These are phyloP conservation scores for Neurospora sp. DNA, from an alignment of 2,329 filamentous ascomycete genomes.

Conservation along the genomic window DNA sequence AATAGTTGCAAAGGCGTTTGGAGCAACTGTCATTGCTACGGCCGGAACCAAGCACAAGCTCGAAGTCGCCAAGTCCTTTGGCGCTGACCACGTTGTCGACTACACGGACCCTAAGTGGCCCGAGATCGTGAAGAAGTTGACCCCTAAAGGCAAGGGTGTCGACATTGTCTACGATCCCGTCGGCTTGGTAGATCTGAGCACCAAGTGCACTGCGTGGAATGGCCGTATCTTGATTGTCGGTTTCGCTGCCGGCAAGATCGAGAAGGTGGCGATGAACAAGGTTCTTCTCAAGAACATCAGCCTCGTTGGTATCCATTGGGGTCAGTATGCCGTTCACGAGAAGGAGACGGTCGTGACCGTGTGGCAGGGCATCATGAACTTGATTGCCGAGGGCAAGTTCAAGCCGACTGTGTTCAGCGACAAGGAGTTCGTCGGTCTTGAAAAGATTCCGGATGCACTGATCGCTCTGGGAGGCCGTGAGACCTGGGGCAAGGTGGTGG, in stretches of 20 bases:
- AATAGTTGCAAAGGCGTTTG: conserved; percentile 74
- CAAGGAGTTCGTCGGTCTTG: conserved; percentile 71
- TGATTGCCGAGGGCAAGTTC: conserved; percentile 73
- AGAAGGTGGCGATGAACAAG: conserved; percentile 88
- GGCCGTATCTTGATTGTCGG: conserved; percentile 80
- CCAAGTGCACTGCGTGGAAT: conserved; percentile 92
- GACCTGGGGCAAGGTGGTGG: conserved; percentile 94
- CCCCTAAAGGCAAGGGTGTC: conserved; percentile 61
- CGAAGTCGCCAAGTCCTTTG: conserved; percentile 67
- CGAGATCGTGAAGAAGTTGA: conserved; percentile 66
- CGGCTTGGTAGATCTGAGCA: conserved; percentile 74
- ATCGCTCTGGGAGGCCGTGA: conserved; percentile 68
- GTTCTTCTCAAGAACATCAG: conserved; percentile 90
- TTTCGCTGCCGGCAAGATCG: conserved; percentile 77
- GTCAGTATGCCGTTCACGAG: conserved; percentile 68
- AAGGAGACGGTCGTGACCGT: conserved; percentile 59
- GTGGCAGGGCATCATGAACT: conserved; percentile 71
- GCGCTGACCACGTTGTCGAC: conserved; percentile 75
- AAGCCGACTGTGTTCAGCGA: conserved; percentile 75
- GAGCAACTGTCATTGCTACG: conserved; percentile 87
- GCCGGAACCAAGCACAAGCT: conserved; percentile 74
- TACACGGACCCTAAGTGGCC: conserved; percentile 59
- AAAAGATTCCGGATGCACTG: conserved; percentile 67
- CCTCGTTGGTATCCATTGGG: conserved; percentile 87
- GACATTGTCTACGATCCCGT: conserved; percentile 96